Percentiles rank a stretch among this genome's conserved stretches.
Conservation (phyloP, 2,329 filamentous ascomycete species). For the Neonectria neomacrospora region DNA sequence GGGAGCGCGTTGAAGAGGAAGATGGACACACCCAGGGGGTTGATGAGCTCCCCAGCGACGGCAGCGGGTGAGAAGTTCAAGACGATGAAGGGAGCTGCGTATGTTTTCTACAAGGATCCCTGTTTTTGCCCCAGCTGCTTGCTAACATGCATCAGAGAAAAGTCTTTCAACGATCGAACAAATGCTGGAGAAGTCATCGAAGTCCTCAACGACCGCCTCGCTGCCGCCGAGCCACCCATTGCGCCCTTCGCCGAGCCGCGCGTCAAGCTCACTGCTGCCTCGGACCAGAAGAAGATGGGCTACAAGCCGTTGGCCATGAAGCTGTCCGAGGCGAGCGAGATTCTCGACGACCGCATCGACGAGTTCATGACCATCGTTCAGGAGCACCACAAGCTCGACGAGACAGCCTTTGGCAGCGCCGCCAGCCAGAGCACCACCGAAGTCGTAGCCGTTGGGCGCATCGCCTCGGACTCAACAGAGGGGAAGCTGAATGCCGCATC, state of each 20-base stretch:
- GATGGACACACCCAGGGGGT: constrained; percentile 43
- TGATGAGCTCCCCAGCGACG: constrained; percentile 49
- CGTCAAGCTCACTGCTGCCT: constrained; percentile 85
- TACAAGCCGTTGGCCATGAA: constrained; percentile 98
- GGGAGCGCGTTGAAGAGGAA: constrained; percentile 49
- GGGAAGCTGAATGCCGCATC: constrained; percentile 88
- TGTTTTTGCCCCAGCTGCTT: background rate
- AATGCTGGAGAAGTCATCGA: constrained; percentile 87
- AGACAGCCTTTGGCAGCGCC: constrained; percentile 86
- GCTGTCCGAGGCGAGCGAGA: constrained; percentile 88
- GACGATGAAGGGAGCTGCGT: constrained; percentile 46
- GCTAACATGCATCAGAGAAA: constrained; percentile 37
- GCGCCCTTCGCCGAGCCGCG: constrained; percentile 79
- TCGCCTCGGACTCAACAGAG: constrained; percentile 87
- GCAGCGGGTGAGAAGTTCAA: constrained; percentile 50
- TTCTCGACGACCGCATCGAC: constrained; percentile 94
- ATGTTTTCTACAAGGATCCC: constrained; percentile 23
- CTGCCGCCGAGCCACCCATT: constrained; percentile 73
- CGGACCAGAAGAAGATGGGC: constrained; percentile 87
- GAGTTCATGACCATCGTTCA: constrained; percentile 82
- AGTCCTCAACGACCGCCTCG: constrained; percentile 81
- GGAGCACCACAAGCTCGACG: constrained; percentile 79
- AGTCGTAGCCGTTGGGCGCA: constrained; percentile 89
- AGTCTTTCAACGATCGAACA: constrained; percentile 75
- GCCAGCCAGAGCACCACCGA: constrained; percentile 86